These are phyloP conservation scores for Cladophialophora exuberans DNA, from an alignment of 2,329 filamentous ascomycete species.

Conservation along the genomic window DNA sequence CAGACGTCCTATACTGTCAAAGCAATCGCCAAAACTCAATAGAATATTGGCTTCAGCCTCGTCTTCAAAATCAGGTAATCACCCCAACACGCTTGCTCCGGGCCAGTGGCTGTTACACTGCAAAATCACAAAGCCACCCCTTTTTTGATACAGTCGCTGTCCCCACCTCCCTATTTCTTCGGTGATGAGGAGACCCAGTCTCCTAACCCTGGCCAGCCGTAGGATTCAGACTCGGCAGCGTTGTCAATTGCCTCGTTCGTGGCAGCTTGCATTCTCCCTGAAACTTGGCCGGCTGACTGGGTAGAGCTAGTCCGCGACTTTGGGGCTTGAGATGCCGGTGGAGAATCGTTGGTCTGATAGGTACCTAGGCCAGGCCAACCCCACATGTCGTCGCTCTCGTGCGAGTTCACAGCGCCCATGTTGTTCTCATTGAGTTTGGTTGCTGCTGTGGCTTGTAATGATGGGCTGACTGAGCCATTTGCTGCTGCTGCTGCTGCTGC, in stretches of 20 bases:
- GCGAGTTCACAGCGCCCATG: slow-evolving; percentile 27
- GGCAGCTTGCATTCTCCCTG: slow-evolving; percentile 18
- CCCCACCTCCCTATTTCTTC: not conserved
- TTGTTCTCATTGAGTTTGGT: slow-evolving; percentile 27
- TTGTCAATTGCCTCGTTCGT: slow-evolving; percentile 25
- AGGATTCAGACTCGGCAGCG: slow-evolving; percentile 21
- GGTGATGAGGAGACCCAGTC: not conserved
- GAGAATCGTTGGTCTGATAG: not conserved
- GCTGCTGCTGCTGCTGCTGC: not conserved
- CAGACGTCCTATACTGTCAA: not conserved
- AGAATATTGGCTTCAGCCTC: not conserved
- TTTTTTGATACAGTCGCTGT: not conserved
- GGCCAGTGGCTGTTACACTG: not conserved
- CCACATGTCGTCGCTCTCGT: slow-evolving; percentile 19
- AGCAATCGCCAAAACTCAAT: not conserved
- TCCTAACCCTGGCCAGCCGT: slow-evolving; percentile 26
- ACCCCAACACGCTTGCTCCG: not conserved
- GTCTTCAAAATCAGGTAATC: not conserved
- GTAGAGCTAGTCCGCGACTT: not conserved
- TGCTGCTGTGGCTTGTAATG: slow-evolving; percentile 22
- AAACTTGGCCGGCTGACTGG: not conserved
- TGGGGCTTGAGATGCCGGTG: not conserved
- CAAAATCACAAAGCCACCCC: not conserved
- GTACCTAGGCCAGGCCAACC: slow-evolving; percentile 19
- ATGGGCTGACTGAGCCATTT: slow-evolving; percentile 23